phyloP scores from a whole-genome alignment of 768 basidiomycete species.

The Neoboletus subvelutipes region DNA sequence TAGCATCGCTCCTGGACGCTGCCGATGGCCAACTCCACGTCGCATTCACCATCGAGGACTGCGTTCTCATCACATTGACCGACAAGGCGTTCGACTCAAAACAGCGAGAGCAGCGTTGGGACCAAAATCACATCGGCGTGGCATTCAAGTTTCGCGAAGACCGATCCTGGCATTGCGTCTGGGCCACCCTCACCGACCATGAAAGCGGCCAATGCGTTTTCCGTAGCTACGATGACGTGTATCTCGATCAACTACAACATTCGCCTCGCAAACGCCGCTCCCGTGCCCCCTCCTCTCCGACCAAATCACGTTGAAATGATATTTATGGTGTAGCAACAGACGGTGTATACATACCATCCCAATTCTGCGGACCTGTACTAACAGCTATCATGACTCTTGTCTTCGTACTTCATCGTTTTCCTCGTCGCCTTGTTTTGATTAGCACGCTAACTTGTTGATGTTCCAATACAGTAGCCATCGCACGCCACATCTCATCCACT shows the following conservation, averaged over 20 bases:
- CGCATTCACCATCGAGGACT: conserved; percentile 48
- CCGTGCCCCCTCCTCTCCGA: conserved; percentile 24
- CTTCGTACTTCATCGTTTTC: conserved; percentile 4
- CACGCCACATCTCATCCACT: conserved; percentile 7
- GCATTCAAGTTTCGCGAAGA: conserved; percentile 55
- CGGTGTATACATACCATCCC: conserved; percentile 15
- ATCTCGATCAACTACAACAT: conserved; percentile 46
- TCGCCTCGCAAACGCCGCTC: conserved; percentile 39
- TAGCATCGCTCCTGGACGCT: conserved; percentile 43
- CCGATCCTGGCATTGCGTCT: conserved; percentile 60
- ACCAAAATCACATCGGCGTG: conserved; percentile 39
- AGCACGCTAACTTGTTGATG: conserved; percentile 5
- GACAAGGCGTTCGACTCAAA: conserved; percentile 57
- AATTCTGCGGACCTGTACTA: conserved; percentile 12
- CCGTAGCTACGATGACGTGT: conserved; percentile 61
- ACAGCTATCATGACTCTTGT: conserved; percentile 4
- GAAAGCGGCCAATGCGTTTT: conserved; percentile 49
- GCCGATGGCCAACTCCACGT: conserved; percentile 32
- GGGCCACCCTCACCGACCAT: conserved; percentile 58
- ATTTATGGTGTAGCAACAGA: conserved; percentile 7
- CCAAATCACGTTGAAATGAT: conserved; percentile 20
- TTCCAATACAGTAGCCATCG: conserved; percentile 8
- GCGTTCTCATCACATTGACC: conserved; percentile 51
- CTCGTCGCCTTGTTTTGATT: conserved; percentile 16
- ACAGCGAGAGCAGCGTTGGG: conserved; percentile 33